These are phyloP conservation scores for Neonectria coccinea DNA, from an alignment of 2,329 filamentous ascomycete genomes.

Conservation along the genomic window DNA sequence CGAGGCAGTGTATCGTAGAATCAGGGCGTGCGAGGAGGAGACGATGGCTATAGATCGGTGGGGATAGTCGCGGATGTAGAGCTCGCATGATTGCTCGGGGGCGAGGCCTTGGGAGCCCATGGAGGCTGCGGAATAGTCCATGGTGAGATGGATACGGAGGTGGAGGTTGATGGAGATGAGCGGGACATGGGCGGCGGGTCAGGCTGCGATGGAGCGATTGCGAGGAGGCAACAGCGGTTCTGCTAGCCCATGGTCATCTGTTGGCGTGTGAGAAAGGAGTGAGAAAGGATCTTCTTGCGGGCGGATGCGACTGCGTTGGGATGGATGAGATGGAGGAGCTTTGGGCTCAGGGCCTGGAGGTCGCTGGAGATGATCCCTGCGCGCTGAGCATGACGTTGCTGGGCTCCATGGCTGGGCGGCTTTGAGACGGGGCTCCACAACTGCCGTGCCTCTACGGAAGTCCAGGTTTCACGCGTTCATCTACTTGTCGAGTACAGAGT, in stretches of 20 bases:
- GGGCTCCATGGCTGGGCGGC: constrained; percentile 11
- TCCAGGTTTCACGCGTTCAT: no score
- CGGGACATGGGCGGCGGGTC: constrained; percentile 23
- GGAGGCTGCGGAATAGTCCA: constrained; percentile 61
- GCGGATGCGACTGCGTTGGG: constrained; percentile 15
- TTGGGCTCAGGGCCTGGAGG: constrained; percentile 28
- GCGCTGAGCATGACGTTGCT: constrained; percentile 33
- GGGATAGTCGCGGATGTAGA: constrained; percentile 87
- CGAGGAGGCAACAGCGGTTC: constrained; percentile 27
- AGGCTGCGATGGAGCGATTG: constrained; percentile 30
- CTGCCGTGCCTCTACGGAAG: no score
- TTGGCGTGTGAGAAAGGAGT: constrained; percentile 1
- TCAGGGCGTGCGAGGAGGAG: constrained; percentile 81
- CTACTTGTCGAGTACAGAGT: background rate
- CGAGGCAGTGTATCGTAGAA: constrained; percentile 82
- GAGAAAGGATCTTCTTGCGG: constrained; percentile 1
- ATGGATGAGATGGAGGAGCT: constrained; percentile 13
- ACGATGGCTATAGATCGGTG: constrained; percentile 89
- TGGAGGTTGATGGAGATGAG: constrained; percentile 14
- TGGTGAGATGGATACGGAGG: constrained; percentile 46
- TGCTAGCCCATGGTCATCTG: constrained; percentile 35
- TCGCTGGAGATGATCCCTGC: constrained; percentile 26
- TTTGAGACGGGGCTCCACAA: constrained; percentile 19
- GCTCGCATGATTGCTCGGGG: constrained; percentile 74
- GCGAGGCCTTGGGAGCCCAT: constrained; percentile 62